Evolutionary conservation across 768 basidiomycete species (phyloP).

Genomic region (Chalciporus piperatus): DNA sequence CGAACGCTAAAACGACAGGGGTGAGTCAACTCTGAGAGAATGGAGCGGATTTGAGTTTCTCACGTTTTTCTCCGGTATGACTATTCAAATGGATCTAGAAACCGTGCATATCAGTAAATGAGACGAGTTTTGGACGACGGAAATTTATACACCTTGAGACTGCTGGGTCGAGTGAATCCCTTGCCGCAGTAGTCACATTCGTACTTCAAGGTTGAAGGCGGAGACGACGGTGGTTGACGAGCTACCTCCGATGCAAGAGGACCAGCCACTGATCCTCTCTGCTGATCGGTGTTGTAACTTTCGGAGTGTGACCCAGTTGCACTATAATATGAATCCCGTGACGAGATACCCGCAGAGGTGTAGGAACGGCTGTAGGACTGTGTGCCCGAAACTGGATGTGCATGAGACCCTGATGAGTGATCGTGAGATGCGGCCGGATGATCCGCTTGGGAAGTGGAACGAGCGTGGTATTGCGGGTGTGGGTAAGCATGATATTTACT

Average conservation of each 20-base stretch:
- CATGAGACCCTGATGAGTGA: conserved; percentile 27
- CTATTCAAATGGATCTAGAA: conserved; percentile 78
- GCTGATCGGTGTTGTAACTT: conserved; percentile 11
- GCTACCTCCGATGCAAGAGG: conserved; percentile 11
- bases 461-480: conserved; percentile 22
- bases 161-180: conserved; percentile 79
- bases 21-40: conserved; percentile 14
- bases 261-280: conserved; percentile 14
- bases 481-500: conserved; percentile 22
- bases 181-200: conserved; percentile 79
- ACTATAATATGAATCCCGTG: conserved; percentile 13
- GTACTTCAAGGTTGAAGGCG: conserved; percentile 51
- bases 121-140: background rate
- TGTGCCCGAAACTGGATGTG: conserved; percentile 22
- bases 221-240: conserved; percentile 18
- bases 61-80: conserved; percentile 84
- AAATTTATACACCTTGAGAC: conserved; percentile 57
- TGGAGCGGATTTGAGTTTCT: conserved; percentile 27
- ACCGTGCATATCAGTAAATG: conserved; percentile 7
- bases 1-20: conserved; percentile 51
- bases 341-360: conserved; percentile 12
- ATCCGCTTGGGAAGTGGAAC: conserved; percentile 28
- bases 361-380: conserved; percentile 20
- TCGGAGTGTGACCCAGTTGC: conserved; percentile 19
- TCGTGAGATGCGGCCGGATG: conserved; percentile 28